Conservation (phyloP, 2,329 filamentous ascomycete genomes). For the Beauveria australis region DNA sequence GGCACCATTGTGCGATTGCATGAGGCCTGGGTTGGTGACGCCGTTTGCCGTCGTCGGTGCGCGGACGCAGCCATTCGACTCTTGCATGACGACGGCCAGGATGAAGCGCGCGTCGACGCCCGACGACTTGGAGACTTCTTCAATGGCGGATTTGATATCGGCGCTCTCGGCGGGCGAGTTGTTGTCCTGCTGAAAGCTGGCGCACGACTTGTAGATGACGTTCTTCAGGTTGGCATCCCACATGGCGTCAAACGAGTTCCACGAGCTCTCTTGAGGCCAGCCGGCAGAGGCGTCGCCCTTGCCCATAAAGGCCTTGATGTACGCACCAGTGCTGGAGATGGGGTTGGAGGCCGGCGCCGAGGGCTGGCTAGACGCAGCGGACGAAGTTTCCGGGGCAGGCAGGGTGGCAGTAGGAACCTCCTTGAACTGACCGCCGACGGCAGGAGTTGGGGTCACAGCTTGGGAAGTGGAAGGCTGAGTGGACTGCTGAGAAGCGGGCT, state of each 20-base stretch:
- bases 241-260: slow-evolving; percentile 21
- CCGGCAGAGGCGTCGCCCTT: slow-evolving; percentile 20
- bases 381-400: not conserved
- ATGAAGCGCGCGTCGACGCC: slow-evolving; percentile 33
- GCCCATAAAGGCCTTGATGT: slow-evolving; percentile 19
- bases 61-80: slow-evolving; percentile 36
- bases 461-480: no score
- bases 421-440: not conserved
- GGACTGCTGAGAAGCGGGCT: not conserved
- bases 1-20: slow-evolving; percentile 28
- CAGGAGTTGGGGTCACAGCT: not conserved
- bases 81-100: slow-evolving; percentile 35
- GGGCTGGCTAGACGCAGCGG: not conserved
- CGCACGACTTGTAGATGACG: slow-evolving; percentile 16
- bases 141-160: slow-evolving; percentile 24
- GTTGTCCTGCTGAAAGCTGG: slow-evolving; percentile 9
- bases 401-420: not conserved
- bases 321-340: slow-evolving; percentile 12
- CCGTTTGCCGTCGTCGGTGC: slow-evolving; percentile 31
- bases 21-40: slow-evolving; percentile 34
- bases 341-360: not conserved
- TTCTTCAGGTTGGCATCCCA: slow-evolving; percentile 16
- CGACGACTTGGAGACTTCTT: slow-evolving; percentile 19
- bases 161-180: slow-evolving; percentile 16
- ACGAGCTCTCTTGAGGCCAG: slow-evolving; percentile 21